phyloP scores from a whole-genome alignment of 345 rosid genomes.

The Lumnitzera racemosa region DNA sequence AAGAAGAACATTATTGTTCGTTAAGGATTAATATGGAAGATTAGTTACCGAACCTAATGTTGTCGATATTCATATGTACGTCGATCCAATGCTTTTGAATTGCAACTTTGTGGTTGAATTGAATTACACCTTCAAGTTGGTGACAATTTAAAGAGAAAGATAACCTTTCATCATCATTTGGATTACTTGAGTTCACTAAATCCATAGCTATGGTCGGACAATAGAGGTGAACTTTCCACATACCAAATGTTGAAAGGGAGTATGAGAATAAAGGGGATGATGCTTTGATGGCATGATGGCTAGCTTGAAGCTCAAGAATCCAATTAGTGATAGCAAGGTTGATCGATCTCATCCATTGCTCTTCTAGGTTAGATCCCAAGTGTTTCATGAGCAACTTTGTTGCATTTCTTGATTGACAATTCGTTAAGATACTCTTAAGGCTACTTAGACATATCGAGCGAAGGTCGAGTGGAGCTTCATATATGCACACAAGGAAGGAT shows the following conservation, averaged over 20 bases:
- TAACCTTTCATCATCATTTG: slow-evolving; percentile 47
- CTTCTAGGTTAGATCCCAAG: slow-evolving; percentile 75
- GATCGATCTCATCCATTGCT: slow-evolving; percentile 79
- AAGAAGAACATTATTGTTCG: no score
- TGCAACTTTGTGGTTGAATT: slow-evolving; percentile 49
- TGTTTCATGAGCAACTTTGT: slow-evolving; percentile 57
- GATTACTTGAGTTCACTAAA: slow-evolving; percentile 36
- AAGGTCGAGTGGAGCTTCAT: slow-evolving; percentile 67
- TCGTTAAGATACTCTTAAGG: slow-evolving; percentile 43
- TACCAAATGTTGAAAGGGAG: slow-evolving; percentile 48
- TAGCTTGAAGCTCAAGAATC: slow-evolving; percentile 47
- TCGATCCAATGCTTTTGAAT: slow-evolving; percentile 54
- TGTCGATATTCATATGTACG: slow-evolving; percentile 58
- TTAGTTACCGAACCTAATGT: slow-evolving; percentile 44
- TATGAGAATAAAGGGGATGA: slow-evolving; percentile 79
- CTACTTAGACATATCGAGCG: slow-evolving; percentile 43
- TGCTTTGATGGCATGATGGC: slow-evolving; percentile 25
- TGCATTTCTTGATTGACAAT: slow-evolving; percentile 35
- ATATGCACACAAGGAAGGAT: slow-evolving; percentile 55
- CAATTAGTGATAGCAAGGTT: slow-evolving; percentile 84
- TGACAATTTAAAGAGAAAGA: slow-evolving; percentile 73
- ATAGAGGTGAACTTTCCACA: slow-evolving; percentile 81
- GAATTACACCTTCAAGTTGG: slow-evolving; percentile 85
- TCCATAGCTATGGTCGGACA: slow-evolving; percentile 89
- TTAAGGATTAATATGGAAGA: no score